Evolutionary conservation across 768 basidiomycete species (phyloP).

Genomic region (Hericium erinaceus): DNA sequence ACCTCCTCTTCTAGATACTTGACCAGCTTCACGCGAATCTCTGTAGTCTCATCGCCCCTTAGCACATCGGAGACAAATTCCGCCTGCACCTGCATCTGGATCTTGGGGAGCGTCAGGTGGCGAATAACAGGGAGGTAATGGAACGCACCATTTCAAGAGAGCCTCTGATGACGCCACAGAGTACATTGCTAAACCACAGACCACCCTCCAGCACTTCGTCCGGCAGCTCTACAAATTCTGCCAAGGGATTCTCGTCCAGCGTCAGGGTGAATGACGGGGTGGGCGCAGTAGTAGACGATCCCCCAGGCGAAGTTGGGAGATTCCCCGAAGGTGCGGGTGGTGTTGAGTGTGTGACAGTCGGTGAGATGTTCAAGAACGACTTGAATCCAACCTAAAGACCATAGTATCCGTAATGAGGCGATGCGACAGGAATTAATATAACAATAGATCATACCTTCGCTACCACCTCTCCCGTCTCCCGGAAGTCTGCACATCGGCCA

Average conservation of each 20-base stretch:
- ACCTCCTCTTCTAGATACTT: conserved; percentile 96
- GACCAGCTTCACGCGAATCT: conserved; percentile 82
- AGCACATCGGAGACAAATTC: conserved; percentile 86
- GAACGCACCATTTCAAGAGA: conserved; percentile 87
- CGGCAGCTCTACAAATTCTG: conserved; percentile 95
- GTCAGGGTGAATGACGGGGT: conserved; percentile 73
- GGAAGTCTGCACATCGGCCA: conserved; percentile 88
- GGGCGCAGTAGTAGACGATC: conserved; percentile 25
- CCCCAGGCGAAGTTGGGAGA: conserved; percentile 11
- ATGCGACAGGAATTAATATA: neutral
- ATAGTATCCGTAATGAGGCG: neutral
- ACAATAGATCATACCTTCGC: conserved; percentile 57
- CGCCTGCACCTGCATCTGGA: conserved; percentile 92
- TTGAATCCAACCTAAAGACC: conserved; percentile 86
- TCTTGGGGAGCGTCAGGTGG: conserved; percentile 35
- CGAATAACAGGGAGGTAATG: neutral
- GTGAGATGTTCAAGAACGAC: conserved; percentile 89
- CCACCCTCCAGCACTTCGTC: conserved; percentile 89
- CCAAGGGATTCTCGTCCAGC: conserved; percentile 91
- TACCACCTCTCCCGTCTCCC: conserved; percentile 91
- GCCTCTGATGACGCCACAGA: conserved; percentile 90
- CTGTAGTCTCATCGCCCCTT: conserved; percentile 89
- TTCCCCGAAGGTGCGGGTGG: conserved; percentile 41
- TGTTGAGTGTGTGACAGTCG: conserved; percentile 63
- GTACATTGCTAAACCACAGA: conserved; percentile 93